These are phyloP conservation scores for Stygiomarasmius scandens DNA, from an alignment of 1,284 basidiomycete genomes.

Conservation along the genomic window DNA sequence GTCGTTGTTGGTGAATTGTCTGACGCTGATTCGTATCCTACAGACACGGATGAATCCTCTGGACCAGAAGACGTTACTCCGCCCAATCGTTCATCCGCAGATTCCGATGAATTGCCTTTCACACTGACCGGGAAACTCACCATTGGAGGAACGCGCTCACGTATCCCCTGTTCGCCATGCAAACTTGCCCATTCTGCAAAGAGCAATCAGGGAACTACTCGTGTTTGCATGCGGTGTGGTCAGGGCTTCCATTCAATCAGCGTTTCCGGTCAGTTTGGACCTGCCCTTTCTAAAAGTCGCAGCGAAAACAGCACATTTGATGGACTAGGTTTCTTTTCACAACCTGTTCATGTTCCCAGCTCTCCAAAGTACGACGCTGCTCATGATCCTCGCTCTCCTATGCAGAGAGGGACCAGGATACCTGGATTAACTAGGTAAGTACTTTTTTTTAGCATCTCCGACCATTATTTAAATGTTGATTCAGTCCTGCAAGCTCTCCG, in stretches of 20 bases:
- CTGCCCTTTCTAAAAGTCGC: not conserved
- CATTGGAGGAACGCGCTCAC: conserved; percentile 4
- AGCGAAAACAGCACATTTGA: not conserved
- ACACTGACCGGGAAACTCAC: not conserved
- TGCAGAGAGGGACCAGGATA: conserved; percentile 8
- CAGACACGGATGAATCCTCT: conserved; percentile 11
- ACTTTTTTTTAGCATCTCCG: conserved; percentile 17
- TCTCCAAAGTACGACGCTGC: conserved; percentile 12
- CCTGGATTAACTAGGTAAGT: conserved; percentile 23
- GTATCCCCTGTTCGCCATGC: conserved; percentile 14
- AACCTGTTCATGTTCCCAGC: conserved; percentile 16
- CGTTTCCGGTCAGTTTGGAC: conserved; percentile 1
- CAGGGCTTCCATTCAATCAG: not conserved
- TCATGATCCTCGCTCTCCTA: conserved; percentile 31
- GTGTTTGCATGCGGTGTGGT: not conserved
- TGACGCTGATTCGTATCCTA: conserved; percentile 10
- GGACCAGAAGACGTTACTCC: conserved; percentile 16
- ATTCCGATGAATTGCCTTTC: not conserved
- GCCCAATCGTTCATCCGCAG: not conserved
- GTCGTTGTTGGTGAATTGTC: conserved; percentile 4
- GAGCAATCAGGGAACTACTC: not conserved
- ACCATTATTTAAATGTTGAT: conserved; percentile 14
- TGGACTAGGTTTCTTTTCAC: conserved; percentile 7
- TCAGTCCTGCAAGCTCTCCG: conserved; percentile 14
- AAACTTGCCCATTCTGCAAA: not conserved